Evolutionary conservation across 805 yeast genomes (phyloP).

Genomic region (Starmera amethionina): DNA sequence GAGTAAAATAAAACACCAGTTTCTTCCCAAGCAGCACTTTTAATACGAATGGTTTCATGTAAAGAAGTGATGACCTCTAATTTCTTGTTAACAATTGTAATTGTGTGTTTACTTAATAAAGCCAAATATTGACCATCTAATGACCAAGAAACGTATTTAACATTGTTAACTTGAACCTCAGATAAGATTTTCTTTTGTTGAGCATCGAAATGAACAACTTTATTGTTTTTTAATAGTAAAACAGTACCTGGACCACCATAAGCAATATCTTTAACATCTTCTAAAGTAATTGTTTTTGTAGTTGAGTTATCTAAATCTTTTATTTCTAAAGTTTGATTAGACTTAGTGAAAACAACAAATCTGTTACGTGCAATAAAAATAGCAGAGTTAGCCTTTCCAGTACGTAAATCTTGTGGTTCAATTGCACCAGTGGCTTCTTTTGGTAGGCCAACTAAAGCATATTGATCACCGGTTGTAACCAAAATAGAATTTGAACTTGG

Average conservation of each 20-base stretch:
- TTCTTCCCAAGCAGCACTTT: slow-evolving; percentile 97
- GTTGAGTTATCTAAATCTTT: slow-evolving; percentile 73
- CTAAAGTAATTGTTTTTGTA: slow-evolving; percentile 73
- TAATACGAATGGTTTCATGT: slow-evolving; percentile 95
- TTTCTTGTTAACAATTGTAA: slow-evolving; percentile 75
- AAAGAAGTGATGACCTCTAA: slow-evolving; percentile 71
- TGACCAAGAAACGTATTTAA: slow-evolving; percentile 87
- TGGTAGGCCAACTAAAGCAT: slow-evolving; percentile 70
- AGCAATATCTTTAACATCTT: slow-evolving; percentile 62
- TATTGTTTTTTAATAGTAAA: slow-evolving; percentile 58
- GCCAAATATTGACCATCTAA: slow-evolving; percentile 82
- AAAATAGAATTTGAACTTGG: slow-evolving; percentile 85
- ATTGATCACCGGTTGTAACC: slow-evolving; percentile 69
- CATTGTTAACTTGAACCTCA: slow-evolving; percentile 61
- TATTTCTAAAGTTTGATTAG: slow-evolving; percentile 61
- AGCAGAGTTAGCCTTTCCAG: slow-evolving; percentile 80
- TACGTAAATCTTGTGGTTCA: slow-evolving; percentile 73
- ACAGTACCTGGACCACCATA: slow-evolving; percentile 79
- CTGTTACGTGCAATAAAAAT: slow-evolving; percentile 91
- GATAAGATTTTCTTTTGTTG: slow-evolving; percentile 80
- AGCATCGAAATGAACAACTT: slow-evolving; percentile 79
- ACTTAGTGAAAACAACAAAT: slow-evolving; percentile 69
- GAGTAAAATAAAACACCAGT: slow-evolving; percentile 85
- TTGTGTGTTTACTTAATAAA: slow-evolving; percentile 81
- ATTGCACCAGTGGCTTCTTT: slow-evolving; percentile 88